These are phyloP conservation scores for Saussurea involucrata DNA, from an alignment of 129 eudicot species.

Conservation along the genomic window DNA sequence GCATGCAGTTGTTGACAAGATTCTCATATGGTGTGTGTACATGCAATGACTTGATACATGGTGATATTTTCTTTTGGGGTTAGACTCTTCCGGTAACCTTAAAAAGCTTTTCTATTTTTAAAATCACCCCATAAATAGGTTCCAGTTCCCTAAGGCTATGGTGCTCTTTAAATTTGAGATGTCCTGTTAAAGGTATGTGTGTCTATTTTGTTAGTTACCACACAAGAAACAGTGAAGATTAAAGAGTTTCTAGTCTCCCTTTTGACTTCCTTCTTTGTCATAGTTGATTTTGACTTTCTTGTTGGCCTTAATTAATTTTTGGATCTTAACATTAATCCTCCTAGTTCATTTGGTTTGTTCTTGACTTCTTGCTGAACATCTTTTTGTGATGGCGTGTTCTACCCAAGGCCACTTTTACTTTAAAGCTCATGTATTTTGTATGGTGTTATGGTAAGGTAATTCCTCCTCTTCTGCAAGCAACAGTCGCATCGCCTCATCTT, in stretches of 20 bases:
- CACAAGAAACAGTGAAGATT: not conserved
- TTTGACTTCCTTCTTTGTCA: not conserved
- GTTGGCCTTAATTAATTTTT: not conserved
- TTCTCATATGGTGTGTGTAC: too few relatives aligned
- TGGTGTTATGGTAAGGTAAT: not conserved
- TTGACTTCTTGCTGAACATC: not conserved
- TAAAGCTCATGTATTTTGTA: not conserved
- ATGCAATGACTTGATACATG: too few relatives aligned
- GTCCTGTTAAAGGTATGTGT: not conserved
- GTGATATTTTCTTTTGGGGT: too few relatives aligned
- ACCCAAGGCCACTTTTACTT: not conserved
- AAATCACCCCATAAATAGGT: too few relatives aligned
- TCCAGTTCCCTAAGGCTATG: too few relatives aligned
- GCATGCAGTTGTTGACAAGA: too few relatives aligned
- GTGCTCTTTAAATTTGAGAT: not conserved
- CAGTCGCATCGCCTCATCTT: too few relatives aligned
- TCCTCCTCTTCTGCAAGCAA: too few relatives aligned
- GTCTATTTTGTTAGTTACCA: not conserved
- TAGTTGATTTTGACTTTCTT: not conserved
- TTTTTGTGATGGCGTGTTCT: not conserved
- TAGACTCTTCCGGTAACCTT: too few relatives aligned
- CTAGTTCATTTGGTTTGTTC: not conserved
- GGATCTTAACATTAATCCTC: not conserved
- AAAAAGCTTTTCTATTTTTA: too few relatives aligned
- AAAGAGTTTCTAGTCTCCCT: not conserved